Evolutionary conservation across 495 filamentous ascomycete species (phyloP).

Genomic region (Pseudevernia furfuracea): DNA sequence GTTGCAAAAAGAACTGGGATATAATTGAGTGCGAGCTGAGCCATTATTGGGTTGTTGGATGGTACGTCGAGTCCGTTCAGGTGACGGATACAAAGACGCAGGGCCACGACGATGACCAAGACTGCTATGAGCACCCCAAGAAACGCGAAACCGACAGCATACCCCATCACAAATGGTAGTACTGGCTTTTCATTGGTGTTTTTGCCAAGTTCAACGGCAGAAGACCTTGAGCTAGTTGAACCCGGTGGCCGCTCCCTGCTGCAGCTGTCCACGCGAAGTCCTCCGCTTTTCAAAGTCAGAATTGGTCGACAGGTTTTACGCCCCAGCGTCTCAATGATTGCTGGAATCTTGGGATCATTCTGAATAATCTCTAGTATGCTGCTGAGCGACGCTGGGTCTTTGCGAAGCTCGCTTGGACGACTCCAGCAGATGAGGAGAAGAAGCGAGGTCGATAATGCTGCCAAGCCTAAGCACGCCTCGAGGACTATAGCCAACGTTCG

Average conservation of each 20-base stretch:
- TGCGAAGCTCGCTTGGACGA: constrained; percentile 18
- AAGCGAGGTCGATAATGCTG: constrained; percentile 23
- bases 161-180: constrained; percentile 11
- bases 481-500: constrained; percentile 34
- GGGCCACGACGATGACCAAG: neutral
- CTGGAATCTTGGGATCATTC: neutral
- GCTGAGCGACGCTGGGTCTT: constrained; percentile 23
- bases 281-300: neutral
- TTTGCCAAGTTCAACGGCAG: neutral
- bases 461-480: constrained; percentile 33
- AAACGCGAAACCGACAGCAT: neutral
- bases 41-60: constrained; percentile 30
- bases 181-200: neutral
- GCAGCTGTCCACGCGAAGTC: neutral
- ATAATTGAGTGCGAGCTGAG: constrained; percentile 39
- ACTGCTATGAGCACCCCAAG: constrained; percentile 5
- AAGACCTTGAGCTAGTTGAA: neutral
- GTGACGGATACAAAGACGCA: constrained; percentile 4
- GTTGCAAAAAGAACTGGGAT: constrained; percentile 40
- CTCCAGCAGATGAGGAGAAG: constrained; percentile 24
- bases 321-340: neutral
- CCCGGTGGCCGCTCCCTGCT: neutral
- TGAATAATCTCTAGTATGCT: constrained; percentile 1
- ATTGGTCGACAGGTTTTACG: neutral
- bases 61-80: constrained; percentile 31